phyloP scores from a whole-genome alignment of 2,329 filamentous ascomycete genomes.

The Ascocoryne sarcoides region DNA sequence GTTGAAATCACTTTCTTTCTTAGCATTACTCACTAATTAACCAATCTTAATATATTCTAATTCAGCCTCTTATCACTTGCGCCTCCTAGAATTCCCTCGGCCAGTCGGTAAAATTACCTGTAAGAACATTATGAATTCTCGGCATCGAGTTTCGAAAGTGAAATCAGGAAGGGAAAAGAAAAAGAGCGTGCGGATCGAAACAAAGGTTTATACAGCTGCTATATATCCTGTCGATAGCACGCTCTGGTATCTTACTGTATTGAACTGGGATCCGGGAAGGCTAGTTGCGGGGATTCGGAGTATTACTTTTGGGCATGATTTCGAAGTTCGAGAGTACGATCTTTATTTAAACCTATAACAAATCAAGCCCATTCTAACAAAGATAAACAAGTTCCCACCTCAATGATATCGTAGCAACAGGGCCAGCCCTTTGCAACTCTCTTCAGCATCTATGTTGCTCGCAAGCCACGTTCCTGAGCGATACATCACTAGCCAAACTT shows the following conservation, averaged over 20 bases:
- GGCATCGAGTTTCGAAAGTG: too few relatives aligned
- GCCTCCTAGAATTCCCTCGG: too few relatives aligned
- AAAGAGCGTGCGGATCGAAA: too few relatives aligned
- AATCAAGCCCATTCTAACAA: too few relatives aligned
- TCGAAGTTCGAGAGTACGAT: neutral
- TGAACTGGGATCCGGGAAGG: neutral
- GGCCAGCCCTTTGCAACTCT: neutral
- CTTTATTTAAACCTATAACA: too few relatives aligned
- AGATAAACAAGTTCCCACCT: neutral
- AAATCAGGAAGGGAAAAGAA: too few relatives aligned
- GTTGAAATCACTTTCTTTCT: too few relatives aligned
- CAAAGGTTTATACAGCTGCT: neutral
- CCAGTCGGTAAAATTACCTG: too few relatives aligned
- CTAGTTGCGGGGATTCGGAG: neutral
- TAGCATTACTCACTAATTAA: too few relatives aligned
- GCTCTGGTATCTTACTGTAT: neutral
- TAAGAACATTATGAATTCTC: too few relatives aligned
- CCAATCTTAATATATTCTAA: too few relatives aligned
- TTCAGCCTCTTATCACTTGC: too few relatives aligned
- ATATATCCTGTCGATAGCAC: neutral
- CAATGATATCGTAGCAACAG: neutral
- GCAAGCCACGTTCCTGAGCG: neutral
- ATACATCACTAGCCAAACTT: neutral
- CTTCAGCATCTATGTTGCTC: neutral
- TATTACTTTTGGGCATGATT: neutral